Evolutionary conservation across 2,329 filamentous ascomycete genomes (phyloP).

Genomic region (Clathrospora elynae): DNA sequence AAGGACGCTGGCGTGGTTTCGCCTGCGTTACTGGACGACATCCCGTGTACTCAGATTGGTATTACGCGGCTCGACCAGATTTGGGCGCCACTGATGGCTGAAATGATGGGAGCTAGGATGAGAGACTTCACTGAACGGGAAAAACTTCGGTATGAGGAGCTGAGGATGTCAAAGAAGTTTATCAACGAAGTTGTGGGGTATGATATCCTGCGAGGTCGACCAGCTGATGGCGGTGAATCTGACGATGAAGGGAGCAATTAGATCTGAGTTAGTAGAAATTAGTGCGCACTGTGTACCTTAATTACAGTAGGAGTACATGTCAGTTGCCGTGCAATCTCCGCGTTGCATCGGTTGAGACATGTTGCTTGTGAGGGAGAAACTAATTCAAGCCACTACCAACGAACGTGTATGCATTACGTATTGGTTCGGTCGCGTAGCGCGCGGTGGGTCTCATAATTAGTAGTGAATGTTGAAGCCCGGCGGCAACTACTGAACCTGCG

Average conservation of each 20-base stretch:
- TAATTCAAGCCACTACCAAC: constrained; percentile 21
- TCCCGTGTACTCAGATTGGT: constrained; percentile 44
- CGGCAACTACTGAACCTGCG: constrained; percentile 23
- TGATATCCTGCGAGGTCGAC: constrained; percentile 41
- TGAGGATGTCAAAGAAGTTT: constrained; percentile 37
- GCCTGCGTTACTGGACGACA: constrained; percentile 43
- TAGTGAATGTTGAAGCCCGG: constrained; percentile 15
- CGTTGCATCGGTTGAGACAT: constrained; percentile 17
- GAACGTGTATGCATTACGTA: constrained; percentile 32
- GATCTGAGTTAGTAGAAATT: constrained; percentile 3
- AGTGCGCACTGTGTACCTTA: constrained; percentile 8
- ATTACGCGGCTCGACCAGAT: constrained; percentile 46
- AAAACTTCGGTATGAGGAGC: constrained; percentile 34
- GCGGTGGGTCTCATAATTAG: constrained; percentile 19
- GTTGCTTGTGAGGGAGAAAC: constrained; percentile 3
- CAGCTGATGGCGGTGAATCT: constrained; percentile 31
- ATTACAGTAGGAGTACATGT: constrained; percentile 13
- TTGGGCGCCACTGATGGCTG: constrained; percentile 40
- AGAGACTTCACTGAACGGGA: constrained; percentile 40
- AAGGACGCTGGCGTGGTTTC: constrained; percentile 43
- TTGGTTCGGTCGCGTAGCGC: constrained; percentile 18
- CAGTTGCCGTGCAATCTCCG: constrained; percentile 20
- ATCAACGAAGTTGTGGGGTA: constrained; percentile 47
- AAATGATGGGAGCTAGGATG: constrained; percentile 39
- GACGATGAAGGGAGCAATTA: constrained; percentile 29